Evolutionary conservation across 2,329 filamentous ascomycete species (phyloP).

Genomic region (Eurotiales sp.): DNA sequence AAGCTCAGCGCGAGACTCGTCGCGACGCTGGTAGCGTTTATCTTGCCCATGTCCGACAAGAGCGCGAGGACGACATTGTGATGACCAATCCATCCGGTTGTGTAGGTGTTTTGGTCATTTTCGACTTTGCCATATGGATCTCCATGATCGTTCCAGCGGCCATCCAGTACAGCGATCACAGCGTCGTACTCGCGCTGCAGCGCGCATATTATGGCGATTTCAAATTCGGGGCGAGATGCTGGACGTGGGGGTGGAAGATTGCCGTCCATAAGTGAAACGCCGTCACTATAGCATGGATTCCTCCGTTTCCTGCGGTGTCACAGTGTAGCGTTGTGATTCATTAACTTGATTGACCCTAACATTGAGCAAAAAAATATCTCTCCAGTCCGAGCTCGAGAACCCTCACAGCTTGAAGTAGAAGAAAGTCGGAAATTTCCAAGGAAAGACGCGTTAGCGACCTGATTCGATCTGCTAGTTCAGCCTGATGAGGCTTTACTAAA

Average conservation of each 20-base stretch:
- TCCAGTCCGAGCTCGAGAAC: too few species aligned
- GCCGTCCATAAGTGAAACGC: not conserved
- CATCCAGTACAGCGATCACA: not conserved
- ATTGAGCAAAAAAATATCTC: not conserved
- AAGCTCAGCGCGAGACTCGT: constrained; percentile 14
- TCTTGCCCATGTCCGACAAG: constrained; percentile 19
- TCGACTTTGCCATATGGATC: not conserved
- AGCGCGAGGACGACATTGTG: constrained; percentile 22
- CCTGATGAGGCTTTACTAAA: not conserved
- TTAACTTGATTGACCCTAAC: not conserved
- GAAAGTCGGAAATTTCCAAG: not conserved
- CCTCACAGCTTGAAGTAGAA: not conserved
- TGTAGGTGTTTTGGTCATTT: constrained; percentile 12
- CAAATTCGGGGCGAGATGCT: not conserved
- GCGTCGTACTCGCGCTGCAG: constrained; percentile 19
- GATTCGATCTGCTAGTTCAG: not conserved
- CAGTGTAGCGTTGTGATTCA: not conserved
- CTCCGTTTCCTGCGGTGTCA: not conserved
- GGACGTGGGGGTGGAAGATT: not conserved
- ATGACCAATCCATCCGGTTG: constrained; percentile 17
- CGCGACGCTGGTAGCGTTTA: not conserved
- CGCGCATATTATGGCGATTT: constrained; percentile 29
- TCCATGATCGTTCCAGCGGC: not conserved
- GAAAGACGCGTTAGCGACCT: not conserved
- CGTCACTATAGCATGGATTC: not conserved